A percentile compares a stretch with the other conserved stretches of the same genome.
Evolutionary conservation across 441 rosid species (phyloP).

Genomic region (Pelargonium fulgidum): DNA sequence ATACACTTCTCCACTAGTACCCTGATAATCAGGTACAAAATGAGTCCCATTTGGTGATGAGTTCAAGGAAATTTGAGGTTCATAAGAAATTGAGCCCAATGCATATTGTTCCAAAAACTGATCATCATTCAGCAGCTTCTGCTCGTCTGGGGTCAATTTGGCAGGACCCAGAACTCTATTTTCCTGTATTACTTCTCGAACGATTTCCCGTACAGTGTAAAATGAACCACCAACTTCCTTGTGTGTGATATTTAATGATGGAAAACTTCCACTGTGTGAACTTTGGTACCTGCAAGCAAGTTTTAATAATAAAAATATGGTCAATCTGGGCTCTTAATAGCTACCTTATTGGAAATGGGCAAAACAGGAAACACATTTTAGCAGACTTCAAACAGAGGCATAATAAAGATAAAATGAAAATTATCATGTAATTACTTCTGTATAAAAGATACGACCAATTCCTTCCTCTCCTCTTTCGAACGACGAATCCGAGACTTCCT

Average conservation of each 20-base stretch:
- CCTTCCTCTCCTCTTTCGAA: constrained; percentile 86
- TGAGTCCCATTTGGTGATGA: constrained; percentile 35
- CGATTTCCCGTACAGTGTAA: constrained; percentile 84
- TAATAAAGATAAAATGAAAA: constrained; percentile 5
- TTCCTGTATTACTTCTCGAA: constrained; percentile 89
- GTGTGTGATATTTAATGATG: constrained; percentile 82
- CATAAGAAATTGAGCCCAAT: constrained; percentile 47
- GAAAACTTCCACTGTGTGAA: constrained; percentile 67
- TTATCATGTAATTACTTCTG: constrained; percentile 46
- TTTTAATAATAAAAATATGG: no score
- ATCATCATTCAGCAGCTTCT: constrained; percentile 27
- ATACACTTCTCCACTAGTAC: constrained; percentile 22
- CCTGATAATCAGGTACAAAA: constrained; percentile 25
- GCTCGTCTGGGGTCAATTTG: constrained; percentile 31
- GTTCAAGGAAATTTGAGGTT: constrained; percentile 36
- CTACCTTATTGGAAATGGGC: background rate
- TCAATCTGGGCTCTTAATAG: no score
- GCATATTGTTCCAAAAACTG: constrained; percentile 39
- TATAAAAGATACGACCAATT: constrained; percentile 66
- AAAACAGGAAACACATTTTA: background rate
- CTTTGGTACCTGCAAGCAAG: constrained; percentile 59
- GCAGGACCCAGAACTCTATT: constrained; percentile 88
- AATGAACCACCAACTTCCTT: constrained; percentile 97
- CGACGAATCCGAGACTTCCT: constrained; percentile 73
- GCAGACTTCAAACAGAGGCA: background rate